Evolutionary conservation across 352 stramenopile genomes (phyloP), one percentile per base, ranked within the genome.

Genomic region (Phytopythium chamaehyphon): DNA sequence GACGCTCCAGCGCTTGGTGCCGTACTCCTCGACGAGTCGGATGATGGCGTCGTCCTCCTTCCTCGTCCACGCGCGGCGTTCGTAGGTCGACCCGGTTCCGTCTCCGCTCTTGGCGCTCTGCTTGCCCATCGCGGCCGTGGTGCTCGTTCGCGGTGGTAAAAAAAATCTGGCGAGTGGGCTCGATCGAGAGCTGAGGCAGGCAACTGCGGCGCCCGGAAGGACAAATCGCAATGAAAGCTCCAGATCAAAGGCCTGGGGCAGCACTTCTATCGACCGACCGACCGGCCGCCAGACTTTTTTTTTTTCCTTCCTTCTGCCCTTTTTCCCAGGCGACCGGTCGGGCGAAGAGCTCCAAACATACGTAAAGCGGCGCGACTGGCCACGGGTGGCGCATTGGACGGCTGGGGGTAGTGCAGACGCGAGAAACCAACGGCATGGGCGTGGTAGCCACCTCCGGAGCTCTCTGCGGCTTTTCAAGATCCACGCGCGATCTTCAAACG

Each of bases 11-110:
- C 83, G 78, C 63, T 93, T 93, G 36, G 80, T 93, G 50, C 83
- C 83, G 59, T 93, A 91, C 58, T 93, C 81, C 19, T 93, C 79
- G 16, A 93, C 83, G 39, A 93, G 69, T 12, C 80, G 78, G 45
- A 90, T 88, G 57, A 93, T 93, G 7, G 77, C 76, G 44, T 93
- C 83, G 58, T 93, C 83, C 55, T 93, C 83, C 49, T 93, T 90
- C 43, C 83, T 78, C 38, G 83, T 93, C 83, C 83, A 93, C 18
- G 83, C 83, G 26, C 83, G 76, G 23, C 83, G 80, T 54, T 93
- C 83, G 70, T 93, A 93, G 22, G 79, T 87, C 7, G 79, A 88
- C 10, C 78, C 76, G 22, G 54, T 57, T 19, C 64, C 57, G 19
- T 55, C 42, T 61, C 68, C 76, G 36, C 56, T 50, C 45, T 92